Evolutionary conservation across 2,329 filamentous ascomycete species (phyloP).

Genomic region (Colletotrichum cordylinicola): DNA sequence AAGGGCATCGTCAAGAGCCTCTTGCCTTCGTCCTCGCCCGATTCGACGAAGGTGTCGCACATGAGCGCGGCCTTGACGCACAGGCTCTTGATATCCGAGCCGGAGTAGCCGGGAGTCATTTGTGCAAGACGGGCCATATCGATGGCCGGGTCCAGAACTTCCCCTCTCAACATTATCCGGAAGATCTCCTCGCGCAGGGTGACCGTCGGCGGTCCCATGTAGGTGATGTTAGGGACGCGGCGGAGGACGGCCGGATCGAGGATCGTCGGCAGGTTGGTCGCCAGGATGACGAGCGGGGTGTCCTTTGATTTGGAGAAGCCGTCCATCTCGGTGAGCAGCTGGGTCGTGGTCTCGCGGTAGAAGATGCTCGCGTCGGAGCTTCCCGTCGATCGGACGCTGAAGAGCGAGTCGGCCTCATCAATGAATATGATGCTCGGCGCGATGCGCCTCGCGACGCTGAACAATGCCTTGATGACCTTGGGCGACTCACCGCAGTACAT

Average conservation of each 20-base stretch:
- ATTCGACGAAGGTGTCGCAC: too few species aligned
- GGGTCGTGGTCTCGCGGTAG: not conserved
- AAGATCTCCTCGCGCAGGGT: not conserved
- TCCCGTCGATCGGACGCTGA: not conserved
- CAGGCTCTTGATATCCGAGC: not conserved
- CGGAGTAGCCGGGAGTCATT: not conserved
- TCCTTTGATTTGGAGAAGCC: not conserved
- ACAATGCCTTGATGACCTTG: not conserved
- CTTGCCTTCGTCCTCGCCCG: too few species aligned
- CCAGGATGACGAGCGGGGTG: not conserved
- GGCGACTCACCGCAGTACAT: not conserved
- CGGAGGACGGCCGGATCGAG: not conserved
- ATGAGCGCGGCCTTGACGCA: not conserved
- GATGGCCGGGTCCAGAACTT: not conserved
- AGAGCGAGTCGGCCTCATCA: not conserved
- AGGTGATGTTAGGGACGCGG: not conserved
- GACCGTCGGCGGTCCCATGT: not conserved
- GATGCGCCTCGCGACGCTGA: not conserved
- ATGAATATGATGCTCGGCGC: not conserved
- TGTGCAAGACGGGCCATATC: not conserved
- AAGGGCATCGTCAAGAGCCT: too few species aligned
- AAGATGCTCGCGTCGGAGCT: not conserved
- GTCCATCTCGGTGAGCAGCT: not conserved
- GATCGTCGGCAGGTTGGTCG: not conserved
- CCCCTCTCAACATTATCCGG: not conserved